Evolutionary conservation across 169 alveolate genomes (phyloP), one percentile per base, ranked within the genome.

Genomic region (Plasmodium sp.): DNA sequence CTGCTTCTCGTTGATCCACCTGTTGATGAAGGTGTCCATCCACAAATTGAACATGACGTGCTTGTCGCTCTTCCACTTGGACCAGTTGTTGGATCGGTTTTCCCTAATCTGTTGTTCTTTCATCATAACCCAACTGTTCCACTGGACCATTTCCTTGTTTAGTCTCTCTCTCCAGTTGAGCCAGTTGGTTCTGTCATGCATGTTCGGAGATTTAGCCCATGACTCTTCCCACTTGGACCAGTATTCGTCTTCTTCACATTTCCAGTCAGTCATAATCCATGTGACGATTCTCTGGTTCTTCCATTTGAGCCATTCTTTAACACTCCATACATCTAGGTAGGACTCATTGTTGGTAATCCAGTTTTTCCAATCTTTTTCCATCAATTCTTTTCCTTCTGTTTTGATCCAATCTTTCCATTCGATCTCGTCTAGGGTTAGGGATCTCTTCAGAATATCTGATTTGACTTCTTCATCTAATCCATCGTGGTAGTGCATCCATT

Each of bases 161-260:
- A 81, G 3, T 81, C 86, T 48, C 5, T 41, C 86, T 48, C 86
- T 81, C 86, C 86, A 81, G 3, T 41, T 22, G 34, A 81, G 33
- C 86, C 86, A 81, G 5, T n/a, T 16, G 36, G 33, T 45, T 81
- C 86, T 48, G 34, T 81, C 86, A 51, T 81, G 36, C 27, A 9
- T 27, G 18, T 81, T 41, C n/a, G 16, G 33, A 16, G 2, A 22
- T 81, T 45, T 81, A 0, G 73, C 86, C 86, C 86, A 81, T 34
- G 22, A 22, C 36, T 81, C 86, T 81, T 81, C 86, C 86, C 86
- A 81, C 62, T 48, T 81, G n/a, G 86, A 41, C 86, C 86, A 81
- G 5, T 81, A 16, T 5, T 48, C 74, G 6, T 81, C 86, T 81
- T 81, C 86, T 48, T 81, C 86, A 3, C 86, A 22, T 81, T 81